These are phyloP conservation scores for Lachancea sp. DNA, from an alignment of 805 yeast genomes.

Conservation along the genomic window DNA sequence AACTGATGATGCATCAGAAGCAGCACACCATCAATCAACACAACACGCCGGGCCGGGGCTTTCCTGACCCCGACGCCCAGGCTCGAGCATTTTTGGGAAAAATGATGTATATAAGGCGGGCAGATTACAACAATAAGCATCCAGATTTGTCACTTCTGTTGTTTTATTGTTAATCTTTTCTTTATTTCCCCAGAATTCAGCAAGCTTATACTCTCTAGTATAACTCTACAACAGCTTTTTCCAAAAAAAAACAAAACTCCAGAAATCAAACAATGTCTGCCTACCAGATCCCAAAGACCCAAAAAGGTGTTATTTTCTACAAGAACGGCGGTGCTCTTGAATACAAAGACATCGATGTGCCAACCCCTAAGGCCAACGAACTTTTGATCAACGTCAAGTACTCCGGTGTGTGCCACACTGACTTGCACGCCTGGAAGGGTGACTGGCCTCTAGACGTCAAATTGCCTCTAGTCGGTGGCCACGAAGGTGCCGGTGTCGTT, in stretches of 20 bases:
- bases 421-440: constrained; percentile 89
- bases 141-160: background rate
- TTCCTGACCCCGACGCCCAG: too few relatives aligned
- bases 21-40: too few relatives aligned
- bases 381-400: constrained; percentile 74
- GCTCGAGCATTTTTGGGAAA: background rate
- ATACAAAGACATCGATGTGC: constrained; percentile 74
- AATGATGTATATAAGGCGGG: background rate
- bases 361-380: constrained; percentile 70
- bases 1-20: too few relatives aligned
- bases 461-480: constrained; percentile 63
- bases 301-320: constrained; percentile 67
- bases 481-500: constrained; percentile 65
- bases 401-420: constrained; percentile 93
- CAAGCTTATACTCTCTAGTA: background rate
- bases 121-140: background rate
- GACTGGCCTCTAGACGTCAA: constrained; percentile 75
- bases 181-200: background rate
- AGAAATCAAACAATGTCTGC: constrained; percentile 23
- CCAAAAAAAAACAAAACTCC: background rate
- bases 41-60: too few relatives aligned
- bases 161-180: background rate
- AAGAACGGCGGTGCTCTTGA: constrained; percentile 55
- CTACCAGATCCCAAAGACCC: constrained; percentile 50
- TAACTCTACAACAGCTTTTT: background rate